A percentile compares a stretch with the other conserved stretches of the same genome.
Evolutionary conservation across 2,329 filamentous ascomycete species (phyloP).

Genomic region (Emydomyces testavorans): DNA sequence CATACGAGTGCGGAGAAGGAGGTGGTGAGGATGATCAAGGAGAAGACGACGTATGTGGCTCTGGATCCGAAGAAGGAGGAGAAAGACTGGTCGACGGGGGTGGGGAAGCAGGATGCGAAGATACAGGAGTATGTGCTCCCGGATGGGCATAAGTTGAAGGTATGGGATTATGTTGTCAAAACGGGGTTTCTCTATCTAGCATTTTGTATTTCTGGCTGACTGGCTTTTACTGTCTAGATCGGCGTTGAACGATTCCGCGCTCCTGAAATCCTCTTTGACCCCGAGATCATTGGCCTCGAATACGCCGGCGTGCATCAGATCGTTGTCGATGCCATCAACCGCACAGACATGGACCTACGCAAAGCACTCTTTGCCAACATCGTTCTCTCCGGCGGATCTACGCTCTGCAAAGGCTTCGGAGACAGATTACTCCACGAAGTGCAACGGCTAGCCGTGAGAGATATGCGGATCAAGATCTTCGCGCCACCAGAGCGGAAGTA

Average conservation of each 20-base stretch:
- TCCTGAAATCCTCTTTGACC: conserved; percentile 94
- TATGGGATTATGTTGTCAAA: conserved; percentile 27
- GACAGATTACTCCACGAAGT: conserved; percentile 86
- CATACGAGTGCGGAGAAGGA: conserved; percentile 99
- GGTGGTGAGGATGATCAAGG: conserved; percentile 94
- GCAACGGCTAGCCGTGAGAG: conserved; percentile 86
- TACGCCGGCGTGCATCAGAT: conserved; percentile 97
- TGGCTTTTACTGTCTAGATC: conserved; percentile 43
- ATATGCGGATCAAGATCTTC: conserved; percentile 99
- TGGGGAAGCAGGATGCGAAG: conserved; percentile 66
- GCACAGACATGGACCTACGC: conserved; percentile 88
- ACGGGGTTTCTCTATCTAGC: neutral
- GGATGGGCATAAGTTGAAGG: conserved; percentile 88
- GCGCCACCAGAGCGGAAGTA: conserved; percentile 96
- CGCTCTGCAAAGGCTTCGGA: conserved; percentile 91
- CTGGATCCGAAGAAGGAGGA: conserved; percentile 86
- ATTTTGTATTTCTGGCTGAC: neutral
- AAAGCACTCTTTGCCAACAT: conserved; percentile 94
- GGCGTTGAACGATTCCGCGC: conserved; percentile 90
- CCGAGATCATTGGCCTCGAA: conserved; percentile 90
- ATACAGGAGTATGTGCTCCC: conserved; percentile 78
- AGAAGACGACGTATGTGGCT: conserved; percentile 84
- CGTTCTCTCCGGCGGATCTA: conserved; percentile 90
- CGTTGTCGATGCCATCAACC: conserved; percentile 87
- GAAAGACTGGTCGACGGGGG: conserved; percentile 72